phyloP scores from a whole-genome alignment of 2,329 filamentous ascomycete species.

The Fusarium veterinarium region DNA sequence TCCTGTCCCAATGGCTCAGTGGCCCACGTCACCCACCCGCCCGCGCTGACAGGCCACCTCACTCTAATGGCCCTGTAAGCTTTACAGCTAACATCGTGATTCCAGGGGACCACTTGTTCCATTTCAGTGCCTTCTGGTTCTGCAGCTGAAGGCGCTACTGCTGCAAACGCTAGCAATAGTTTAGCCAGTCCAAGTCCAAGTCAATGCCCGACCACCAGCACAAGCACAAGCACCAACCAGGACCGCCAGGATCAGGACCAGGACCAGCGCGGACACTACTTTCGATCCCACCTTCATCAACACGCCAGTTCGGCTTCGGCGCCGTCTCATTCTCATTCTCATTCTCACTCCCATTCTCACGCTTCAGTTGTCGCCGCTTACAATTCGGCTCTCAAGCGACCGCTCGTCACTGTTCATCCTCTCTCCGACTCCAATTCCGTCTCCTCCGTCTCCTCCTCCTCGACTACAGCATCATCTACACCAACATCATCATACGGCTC shows the following conservation, averaged over 20 bases:
- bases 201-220: background rate
- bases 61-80: background rate
- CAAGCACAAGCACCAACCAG: constrained; percentile 9
- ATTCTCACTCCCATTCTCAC: constrained; percentile 10
- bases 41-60: constrained; percentile 41
- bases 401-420: constrained; percentile 34
- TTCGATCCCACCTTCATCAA: constrained; percentile 39
- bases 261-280: constrained; percentile 29
- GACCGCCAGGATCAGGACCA: background rate
- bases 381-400: constrained; percentile 40
- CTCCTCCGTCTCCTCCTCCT: constrained; percentile 31
- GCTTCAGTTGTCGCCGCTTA: constrained; percentile 35
- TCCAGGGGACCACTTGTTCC: constrained; percentile 25
- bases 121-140: constrained; percentile 15
- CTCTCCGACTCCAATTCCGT: constrained; percentile 38
- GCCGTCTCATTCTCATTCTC: constrained; percentile 2
- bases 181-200: background rate
- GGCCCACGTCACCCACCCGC: constrained; percentile 45
- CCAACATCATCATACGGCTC: constrained; percentile 30
- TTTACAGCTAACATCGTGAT: constrained; percentile 27
- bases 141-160: constrained; percentile 11
- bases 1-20: constrained; percentile 35
- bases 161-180: constrained; percentile 20
- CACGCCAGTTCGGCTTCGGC: constrained; percentile 33
- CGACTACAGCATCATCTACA: constrained; percentile 35